Evolutionary conservation across 306 rosid species (phyloP).

Genomic region (Pyrus betulifolia): DNA sequence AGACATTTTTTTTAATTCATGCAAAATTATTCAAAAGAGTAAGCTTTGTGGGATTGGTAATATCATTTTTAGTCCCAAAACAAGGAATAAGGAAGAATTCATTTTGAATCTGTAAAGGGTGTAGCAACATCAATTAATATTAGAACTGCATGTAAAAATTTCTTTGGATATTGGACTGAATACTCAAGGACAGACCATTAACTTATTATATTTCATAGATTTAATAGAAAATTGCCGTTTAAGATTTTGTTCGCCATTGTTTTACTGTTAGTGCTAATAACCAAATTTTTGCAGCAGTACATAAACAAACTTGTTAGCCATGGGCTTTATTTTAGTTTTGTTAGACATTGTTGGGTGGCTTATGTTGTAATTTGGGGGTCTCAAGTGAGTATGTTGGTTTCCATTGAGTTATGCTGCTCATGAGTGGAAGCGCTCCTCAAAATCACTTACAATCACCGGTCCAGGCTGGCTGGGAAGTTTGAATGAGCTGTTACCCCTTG

Average conservation of each 20-base stretch:
- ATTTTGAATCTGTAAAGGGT: neutral
- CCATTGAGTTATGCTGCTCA: slow-evolving; percentile 1
- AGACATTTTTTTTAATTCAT: neutral
- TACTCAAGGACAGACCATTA: neutral
- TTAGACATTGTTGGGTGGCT: neutral
- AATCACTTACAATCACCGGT: neutral
- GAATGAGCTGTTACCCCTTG: neutral
- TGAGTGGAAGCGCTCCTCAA: neutral
- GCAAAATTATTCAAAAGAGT: neutral
- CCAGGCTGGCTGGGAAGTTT: neutral
- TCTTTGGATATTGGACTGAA: no score
- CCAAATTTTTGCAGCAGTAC: neutral
- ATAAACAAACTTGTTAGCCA: neutral
- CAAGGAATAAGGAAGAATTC: neutral
- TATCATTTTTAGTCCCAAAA: neutral
- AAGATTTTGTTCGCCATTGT: neutral
- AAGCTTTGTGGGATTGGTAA: neutral
- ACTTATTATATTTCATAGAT: neutral
- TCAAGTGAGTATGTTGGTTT: neutral
- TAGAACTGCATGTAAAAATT: neutral
- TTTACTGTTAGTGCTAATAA: neutral
- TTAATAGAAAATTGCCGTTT: neutral
- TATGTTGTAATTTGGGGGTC: neutral
- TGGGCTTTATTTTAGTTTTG: neutral
- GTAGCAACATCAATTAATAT: neutral